Percentiles rank a stretch among this genome's conserved stretches.
Conservation (phyloP, 2,329 filamentous ascomycete species). For the Fusarium xyrophilum region DNA sequence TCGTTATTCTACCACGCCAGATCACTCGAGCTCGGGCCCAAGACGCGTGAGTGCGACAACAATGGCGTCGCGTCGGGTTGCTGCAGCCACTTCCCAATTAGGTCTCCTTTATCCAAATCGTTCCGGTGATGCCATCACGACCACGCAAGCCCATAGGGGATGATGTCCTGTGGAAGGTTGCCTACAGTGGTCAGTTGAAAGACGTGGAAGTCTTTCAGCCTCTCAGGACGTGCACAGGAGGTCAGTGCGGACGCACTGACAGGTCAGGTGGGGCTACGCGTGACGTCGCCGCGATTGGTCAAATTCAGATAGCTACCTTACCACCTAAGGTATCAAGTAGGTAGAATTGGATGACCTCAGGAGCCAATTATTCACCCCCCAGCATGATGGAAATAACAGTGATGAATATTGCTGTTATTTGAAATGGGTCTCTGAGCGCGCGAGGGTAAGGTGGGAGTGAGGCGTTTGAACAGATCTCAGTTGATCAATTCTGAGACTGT, state of each 20-base stretch:
- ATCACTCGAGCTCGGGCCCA: not conserved
- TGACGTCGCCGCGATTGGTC: slow-evolving; percentile 1
- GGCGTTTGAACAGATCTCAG: not conserved
- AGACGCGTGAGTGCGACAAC: slow-evolving; percentile 6
- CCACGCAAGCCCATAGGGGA: not conserved
- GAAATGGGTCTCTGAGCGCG: not conserved
- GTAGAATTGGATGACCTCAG: not conserved
- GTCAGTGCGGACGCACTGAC: slow-evolving; percentile 6
- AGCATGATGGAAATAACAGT: not conserved
- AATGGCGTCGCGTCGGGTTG: not conserved
- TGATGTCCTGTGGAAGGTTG: slow-evolving; percentile 3
- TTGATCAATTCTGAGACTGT: not conserved
- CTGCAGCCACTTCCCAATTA: not conserved
- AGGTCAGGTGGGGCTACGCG: slow-evolving; percentile 5
- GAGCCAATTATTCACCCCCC: not conserved
- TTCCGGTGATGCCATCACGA: slow-evolving; percentile 21
- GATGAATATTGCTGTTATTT: not conserved
- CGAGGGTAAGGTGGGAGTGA: not conserved
- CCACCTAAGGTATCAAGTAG: not conserved
- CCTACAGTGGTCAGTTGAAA: slow-evolving; percentile 9
- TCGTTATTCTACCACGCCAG: not conserved
- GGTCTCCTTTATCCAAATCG: slow-evolving; percentile 1
- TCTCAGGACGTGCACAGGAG: not conserved
- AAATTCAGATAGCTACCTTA: not conserved
- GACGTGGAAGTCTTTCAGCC: slow-evolving; percentile 13